Evolutionary conservation across 2,329 filamentous ascomycete species (phyloP).

Genomic region (Keithomyces neogunnii): DNA sequence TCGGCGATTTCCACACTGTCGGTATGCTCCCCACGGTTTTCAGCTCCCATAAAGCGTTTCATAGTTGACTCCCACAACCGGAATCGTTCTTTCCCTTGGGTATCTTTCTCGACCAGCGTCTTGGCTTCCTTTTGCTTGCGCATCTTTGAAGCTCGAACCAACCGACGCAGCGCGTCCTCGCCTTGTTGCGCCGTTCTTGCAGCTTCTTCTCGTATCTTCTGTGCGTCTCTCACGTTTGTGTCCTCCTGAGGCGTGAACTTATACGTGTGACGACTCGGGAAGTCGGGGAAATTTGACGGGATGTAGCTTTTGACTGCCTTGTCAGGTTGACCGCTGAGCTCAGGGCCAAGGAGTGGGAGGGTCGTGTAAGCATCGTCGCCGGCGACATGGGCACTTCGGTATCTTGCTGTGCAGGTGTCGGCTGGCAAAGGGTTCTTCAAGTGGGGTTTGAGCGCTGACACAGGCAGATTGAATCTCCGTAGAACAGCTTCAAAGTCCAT

Average conservation of each 20-base stretch:
- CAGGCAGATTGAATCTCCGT: slow-evolving; percentile 40
- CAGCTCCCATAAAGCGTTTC: slow-evolving; percentile 40
- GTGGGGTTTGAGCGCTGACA: slow-evolving; percentile 46
- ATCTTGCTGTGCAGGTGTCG: slow-evolving; percentile 28
- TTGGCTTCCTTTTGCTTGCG: slow-evolving; percentile 57
- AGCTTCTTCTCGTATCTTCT: slow-evolving; percentile 52
- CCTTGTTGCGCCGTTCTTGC: slow-evolving; percentile 52
- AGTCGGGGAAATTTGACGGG: slow-evolving; percentile 49
- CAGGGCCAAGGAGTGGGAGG: slow-evolving; percentile 39
- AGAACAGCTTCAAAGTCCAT: slow-evolving; percentile 49
- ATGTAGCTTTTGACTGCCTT: slow-evolving; percentile 49
- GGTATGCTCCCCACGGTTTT: slow-evolving; percentile 21
- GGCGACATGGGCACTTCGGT: slow-evolving; percentile 26
- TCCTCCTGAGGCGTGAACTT: slow-evolving; percentile 47
- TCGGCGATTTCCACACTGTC: slow-evolving; percentile 47
- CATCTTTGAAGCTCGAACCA: slow-evolving; percentile 55
- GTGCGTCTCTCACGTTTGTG: slow-evolving; percentile 37
- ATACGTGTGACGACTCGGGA: slow-evolving; percentile 58
- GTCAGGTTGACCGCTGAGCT: slow-evolving; percentile 50
- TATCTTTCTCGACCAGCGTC: slow-evolving; percentile 43
- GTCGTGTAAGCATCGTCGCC: slow-evolving; percentile 32
- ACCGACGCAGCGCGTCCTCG: slow-evolving; percentile 50
- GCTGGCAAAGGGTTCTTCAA: slow-evolving; percentile 42
- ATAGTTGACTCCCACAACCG: slow-evolving; percentile 54
- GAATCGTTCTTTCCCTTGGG: slow-evolving; percentile 45